Conservation (phyloP, 805 yeast genomes). For the Lipomyces yamadae region DNA sequence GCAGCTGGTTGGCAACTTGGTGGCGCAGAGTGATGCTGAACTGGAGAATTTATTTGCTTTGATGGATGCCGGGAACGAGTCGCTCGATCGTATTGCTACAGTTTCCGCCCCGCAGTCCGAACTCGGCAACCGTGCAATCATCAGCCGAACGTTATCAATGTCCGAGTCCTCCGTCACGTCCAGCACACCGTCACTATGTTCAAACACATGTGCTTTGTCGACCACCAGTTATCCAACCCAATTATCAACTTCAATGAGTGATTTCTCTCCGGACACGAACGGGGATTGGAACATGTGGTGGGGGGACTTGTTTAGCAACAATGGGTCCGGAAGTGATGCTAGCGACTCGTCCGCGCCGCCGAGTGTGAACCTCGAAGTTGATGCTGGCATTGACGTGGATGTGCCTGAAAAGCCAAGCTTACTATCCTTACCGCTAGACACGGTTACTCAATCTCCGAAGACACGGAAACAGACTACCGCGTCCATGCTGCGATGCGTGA, state of each 20-base stretch:
- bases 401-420: neutral
- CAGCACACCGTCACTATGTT: neutral
- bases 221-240: neutral
- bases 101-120: neutral
- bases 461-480: constrained; percentile 8
- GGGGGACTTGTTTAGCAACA: constrained; percentile 22
- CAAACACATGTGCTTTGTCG: constrained; percentile 1
- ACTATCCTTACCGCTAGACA: neutral
- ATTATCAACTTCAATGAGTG: neutral
- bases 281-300: constrained; percentile 34
- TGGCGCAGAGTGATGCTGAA: constrained; percentile 24
- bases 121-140: constrained; percentile 9
- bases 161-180: constrained; percentile 6
- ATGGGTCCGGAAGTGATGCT: constrained; percentile 17
- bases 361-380: constrained; percentile 23
- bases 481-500: constrained; percentile 5
- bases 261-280: neutral
- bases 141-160: constrained; percentile 22
- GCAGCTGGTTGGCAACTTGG: neutral
- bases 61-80: constrained; percentile 23
- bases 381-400: constrained; percentile 2
- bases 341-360: constrained; percentile 24
- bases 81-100: neutral
- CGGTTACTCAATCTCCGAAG: neutral
- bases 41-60: constrained; percentile 33